Evolutionary conservation across 2,329 filamentous ascomycete genomes (phyloP), one percentile per base, ranked within the genome.

Genomic region (Calycina herbarum): DNA sequence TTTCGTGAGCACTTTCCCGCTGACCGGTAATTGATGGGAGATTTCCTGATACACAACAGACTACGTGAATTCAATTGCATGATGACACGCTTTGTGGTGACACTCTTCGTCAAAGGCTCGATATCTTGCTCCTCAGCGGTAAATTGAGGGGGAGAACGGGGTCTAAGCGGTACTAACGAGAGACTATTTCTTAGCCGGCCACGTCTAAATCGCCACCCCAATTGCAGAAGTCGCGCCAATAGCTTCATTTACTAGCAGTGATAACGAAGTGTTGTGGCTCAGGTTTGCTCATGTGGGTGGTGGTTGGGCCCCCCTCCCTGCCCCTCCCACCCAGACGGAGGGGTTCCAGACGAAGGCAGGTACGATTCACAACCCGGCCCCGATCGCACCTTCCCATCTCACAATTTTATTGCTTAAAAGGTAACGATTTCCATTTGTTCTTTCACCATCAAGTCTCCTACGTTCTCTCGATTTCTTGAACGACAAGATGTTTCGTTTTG

Each of bases 401-500:
- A 27, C 24, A 61, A 24, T 5, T 1, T 40, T 51, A 20, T 33
- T 48, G n/a, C n/a, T 54, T 61, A 48, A 48, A 51, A 31, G 15
- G 33, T 1, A 42, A 4, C n/a, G 10, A 5, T 17, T 29, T 60
- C 38, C 38, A 5, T 13, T 11, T 54, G 4, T 13, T 15, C 4
- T 24, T 13, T 7, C 7, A 45, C n/a, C 20, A 54, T 27, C 20
- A 54, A 54, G 3, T 54, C 5, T 27, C 20, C 20, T 54, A 27
- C 31, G n/a, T 45, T 27, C 58, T 54, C 29, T 42, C 33, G 42
- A 17, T 31, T 45, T 31, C 29, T 31, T 20, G 27, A 31, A 33
- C 56, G n/a, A 35, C 54, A 57, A 20, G 24, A 63, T 63, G 61
- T 65, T 67, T 62, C 60, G 66, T 11, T 56, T 62, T n/a, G 56